Evolutionary conservation across 1,139 yeast genomes (phyloP).

Genomic region (Saccharomyces hybrid): DNA sequence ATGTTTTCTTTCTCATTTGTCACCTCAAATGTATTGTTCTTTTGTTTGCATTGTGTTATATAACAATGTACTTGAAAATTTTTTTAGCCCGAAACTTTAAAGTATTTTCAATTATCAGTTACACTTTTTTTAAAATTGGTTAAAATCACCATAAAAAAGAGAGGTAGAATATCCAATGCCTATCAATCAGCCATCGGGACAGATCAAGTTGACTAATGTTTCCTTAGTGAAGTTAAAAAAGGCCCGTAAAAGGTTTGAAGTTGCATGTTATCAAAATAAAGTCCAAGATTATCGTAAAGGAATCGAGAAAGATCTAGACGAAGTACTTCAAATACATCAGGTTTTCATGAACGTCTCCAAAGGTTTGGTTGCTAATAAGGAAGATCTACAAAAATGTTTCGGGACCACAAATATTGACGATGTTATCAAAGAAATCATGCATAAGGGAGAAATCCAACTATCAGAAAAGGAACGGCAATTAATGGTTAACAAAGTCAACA

Average conservation of each 20-base stretch:
- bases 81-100: not conserved
- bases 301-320: conserved; percentile 88
- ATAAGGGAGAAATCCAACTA: conserved; percentile 88
- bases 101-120: not conserved
- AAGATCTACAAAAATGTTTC: conserved; percentile 67
- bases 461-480: conserved; percentile 89
- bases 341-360: conserved; percentile 89
- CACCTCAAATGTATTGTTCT: not conserved
- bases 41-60: not conserved
- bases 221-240: conserved; percentile 86
- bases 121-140: not conserved
- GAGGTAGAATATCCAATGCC: conserved; percentile 11
- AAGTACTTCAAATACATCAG: conserved; percentile 92
- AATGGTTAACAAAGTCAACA: conserved; percentile 65
- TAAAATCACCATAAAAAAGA: not conserved
- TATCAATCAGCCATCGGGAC: conserved; percentile 82
- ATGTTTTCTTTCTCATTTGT: too few relatives aligned
- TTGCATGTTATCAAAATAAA: conserved; percentile 94
- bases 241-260: conserved; percentile 84
- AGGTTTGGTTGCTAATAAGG: conserved; percentile 88
- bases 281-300: conserved; percentile 91
- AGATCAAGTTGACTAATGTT: conserved; percentile 86
- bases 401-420: conserved; percentile 68
- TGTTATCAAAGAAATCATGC: conserved; percentile 71
- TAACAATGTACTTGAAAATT: not conserved